Evolutionary conservation across 257 asterid genomes (phyloP), one percentile per base, ranked within the genome.

Genomic region (Hygrophila difformis): DNA sequence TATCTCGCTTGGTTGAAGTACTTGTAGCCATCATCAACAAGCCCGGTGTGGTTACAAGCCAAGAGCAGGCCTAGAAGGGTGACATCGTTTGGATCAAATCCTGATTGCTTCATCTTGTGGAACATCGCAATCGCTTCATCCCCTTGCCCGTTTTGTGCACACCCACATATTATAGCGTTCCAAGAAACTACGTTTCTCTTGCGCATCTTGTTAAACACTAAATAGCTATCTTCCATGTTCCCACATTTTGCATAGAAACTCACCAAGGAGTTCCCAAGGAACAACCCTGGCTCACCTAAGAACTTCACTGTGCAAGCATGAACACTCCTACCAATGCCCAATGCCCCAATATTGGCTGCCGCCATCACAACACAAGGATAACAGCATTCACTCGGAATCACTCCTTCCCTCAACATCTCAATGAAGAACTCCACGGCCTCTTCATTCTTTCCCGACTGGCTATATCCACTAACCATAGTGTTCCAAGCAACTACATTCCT

Each of bases 231-330:
- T 21, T 67, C 89, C 80, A 76, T 81, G 63, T 71, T 62, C 24
- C 97, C 97, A 62, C 97, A 81, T 69, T 84, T 88, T 4, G 95
- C 82, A 11, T 88, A 84, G 41, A 88, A 76, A 63, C 97, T 84
- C 42, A 81, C 51, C 12, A 84, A 57, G 4, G 97, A 69, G 60
- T 84, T 88, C 2, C 76, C 69, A 24, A 76, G 51, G 55, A 70
- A 84, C 59, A 79, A 37, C 47, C 76, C 61, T 4, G 69, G 64
- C 1, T 56, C 48, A 13, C 87, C 89, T 79, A 81, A 66, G 82
- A 61, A 76, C 69, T 88, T 88, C 18, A 88, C 20, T 1, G 93
- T 93, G 60, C 69, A 76, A 8, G 89, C 92, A 57, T 88, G 97
- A 3, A 84, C 64, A 50, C 95, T 74, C 58, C 68, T 84, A 17